Evolutionary conservation across 306 rosid genomes (phyloP).

Genomic region (Cotoneaster glaucophyllus): DNA sequence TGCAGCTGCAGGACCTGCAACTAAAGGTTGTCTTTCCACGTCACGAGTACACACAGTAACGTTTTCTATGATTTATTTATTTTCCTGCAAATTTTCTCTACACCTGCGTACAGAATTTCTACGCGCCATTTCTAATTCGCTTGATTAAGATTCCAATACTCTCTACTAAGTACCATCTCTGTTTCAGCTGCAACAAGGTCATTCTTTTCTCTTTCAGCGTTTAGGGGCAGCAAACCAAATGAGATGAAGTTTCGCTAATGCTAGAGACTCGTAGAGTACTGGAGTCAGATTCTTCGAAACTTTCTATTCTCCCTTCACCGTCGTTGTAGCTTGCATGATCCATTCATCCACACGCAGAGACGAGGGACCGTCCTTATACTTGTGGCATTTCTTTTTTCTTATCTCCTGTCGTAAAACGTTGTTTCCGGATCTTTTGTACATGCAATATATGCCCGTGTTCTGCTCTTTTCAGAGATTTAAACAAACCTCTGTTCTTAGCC

Average conservation of each 20-base stretch:
- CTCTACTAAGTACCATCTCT: conserved; percentile 15
- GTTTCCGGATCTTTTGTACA: conserved; percentile 17
- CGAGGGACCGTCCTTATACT: neutral
- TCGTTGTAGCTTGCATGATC: neutral
- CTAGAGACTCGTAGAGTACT: conserved; percentile 9
- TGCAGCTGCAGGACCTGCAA: conserved; percentile 41
- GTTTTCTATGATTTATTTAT: no score
- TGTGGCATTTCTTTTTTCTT: neutral
- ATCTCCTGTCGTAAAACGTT: neutral
- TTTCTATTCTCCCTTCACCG: conserved; percentile 6
- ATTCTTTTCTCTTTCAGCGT: conserved; percentile 98
- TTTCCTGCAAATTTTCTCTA: neutral
- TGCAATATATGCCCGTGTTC: conserved; percentile 13
- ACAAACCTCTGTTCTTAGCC: neutral
- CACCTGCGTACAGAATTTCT: neutral
- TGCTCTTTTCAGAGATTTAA: neutral
- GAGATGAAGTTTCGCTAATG: conserved; percentile 24
- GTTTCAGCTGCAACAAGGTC: conserved; percentile 72
- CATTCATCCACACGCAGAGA: conserved; percentile 9
- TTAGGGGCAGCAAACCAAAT: conserved; percentile 54
- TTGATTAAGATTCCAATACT: conserved; percentile 1
- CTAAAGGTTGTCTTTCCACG: conserved; percentile 61
- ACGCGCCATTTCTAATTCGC: neutral
- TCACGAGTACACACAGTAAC: conserved; percentile 4
- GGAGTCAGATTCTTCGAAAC: conserved; percentile 16